phyloP scores from a whole-genome alignment of 2,329 filamentous ascomycete species.

The Aspergillus tamarii region DNA sequence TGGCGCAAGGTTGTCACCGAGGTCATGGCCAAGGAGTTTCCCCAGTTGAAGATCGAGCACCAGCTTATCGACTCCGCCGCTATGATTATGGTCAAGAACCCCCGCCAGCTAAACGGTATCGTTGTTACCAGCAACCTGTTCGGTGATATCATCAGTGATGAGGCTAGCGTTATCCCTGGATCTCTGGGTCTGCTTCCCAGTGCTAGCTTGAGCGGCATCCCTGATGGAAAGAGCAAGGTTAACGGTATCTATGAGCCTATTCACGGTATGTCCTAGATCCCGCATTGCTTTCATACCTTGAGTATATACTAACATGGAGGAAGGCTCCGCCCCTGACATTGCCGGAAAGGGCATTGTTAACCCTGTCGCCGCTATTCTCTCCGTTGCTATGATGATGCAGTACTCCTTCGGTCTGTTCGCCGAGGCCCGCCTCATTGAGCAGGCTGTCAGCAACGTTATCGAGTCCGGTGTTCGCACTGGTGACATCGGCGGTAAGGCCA shows the following conservation, averaged over 20 bases:
- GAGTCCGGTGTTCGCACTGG: slow-evolving; percentile 77
- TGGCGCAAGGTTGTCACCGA: slow-evolving; percentile 88
- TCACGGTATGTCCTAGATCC: slow-evolving; percentile 65
- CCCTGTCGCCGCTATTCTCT: slow-evolving; percentile 88
- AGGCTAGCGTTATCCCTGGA: slow-evolving; percentile 92
- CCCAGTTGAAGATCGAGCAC: slow-evolving; percentile 79
- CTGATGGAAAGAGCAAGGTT: slow-evolving; percentile 79
- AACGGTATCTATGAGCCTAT: slow-evolving; percentile 98
- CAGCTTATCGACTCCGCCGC: slow-evolving; percentile 96
- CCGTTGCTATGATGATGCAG: slow-evolving; percentile 91
- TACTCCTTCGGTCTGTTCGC: slow-evolving; percentile 82
- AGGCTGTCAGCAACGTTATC: slow-evolving; percentile 77
- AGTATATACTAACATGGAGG: background rate
- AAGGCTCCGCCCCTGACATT: slow-evolving; percentile 91
- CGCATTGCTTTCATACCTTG: slow-evolving; percentile 4
- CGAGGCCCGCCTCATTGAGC: slow-evolving; percentile 78
- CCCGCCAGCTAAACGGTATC: slow-evolving; percentile 82
- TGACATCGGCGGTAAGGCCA: slow-evolving; percentile 79
- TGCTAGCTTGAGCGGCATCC: slow-evolving; percentile 82
- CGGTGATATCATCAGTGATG: slow-evolving; percentile 94
- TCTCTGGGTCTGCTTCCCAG: slow-evolving; percentile 86
- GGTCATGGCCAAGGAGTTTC: slow-evolving; percentile 86
- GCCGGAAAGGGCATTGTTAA: slow-evolving; percentile 90
- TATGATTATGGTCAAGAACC: slow-evolving; percentile 97
- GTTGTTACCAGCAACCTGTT: slow-evolving; percentile 93